Evolutionary conservation across 495 filamentous ascomycete genomes (phyloP).

Genomic region (Aspergillus indologenus): DNA sequence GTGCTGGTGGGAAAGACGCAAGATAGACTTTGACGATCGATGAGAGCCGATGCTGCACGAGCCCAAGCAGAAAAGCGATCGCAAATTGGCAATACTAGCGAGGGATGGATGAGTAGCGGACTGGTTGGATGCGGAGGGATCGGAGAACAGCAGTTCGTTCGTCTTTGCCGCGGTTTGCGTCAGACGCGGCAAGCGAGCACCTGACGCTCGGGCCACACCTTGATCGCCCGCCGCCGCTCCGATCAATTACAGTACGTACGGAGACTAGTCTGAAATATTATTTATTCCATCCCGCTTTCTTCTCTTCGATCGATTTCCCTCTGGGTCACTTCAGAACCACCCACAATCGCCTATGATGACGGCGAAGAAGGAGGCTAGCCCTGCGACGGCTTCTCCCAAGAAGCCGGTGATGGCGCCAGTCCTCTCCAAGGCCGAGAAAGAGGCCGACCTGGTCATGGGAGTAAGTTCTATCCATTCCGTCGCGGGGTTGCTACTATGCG

Average conservation of each 20-base stretch:
- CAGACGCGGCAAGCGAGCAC: slow-evolving; percentile 37
- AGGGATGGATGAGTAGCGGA: background rate
- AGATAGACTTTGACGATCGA: background rate
- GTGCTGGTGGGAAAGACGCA: background rate
- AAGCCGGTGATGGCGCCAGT: slow-evolving; percentile 20
- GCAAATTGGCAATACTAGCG: slow-evolving; percentile 6
- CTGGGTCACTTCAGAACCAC: background rate
- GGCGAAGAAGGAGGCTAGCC: slow-evolving; percentile 1
- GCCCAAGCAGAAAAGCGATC: slow-evolving; percentile 2
- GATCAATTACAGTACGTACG: background rate
- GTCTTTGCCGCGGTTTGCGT: slow-evolving; percentile 17
- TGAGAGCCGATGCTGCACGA: slow-evolving; percentile 5
- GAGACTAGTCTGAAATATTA: background rate
- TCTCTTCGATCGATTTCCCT: background rate
- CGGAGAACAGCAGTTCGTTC: slow-evolving; percentile 18
- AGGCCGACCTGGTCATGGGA: slow-evolving; percentile 66
- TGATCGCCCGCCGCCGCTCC: slow-evolving; percentile 21
- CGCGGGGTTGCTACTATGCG: background rate
- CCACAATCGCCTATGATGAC: slow-evolving; percentile 2
- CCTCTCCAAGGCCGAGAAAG: slow-evolving; percentile 42
- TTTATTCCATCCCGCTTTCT: slow-evolving; percentile 1
- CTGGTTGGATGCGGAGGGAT: slow-evolving; percentile 21
- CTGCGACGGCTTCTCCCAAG: slow-evolving; percentile 13
- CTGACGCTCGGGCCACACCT: slow-evolving; percentile 45
- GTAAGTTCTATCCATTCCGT: slow-evolving; percentile 39